These are phyloP conservation scores for Backusella westeae DNA, from an alignment of 192 early-diverging fungal genomes.

Conservation along the genomic window DNA sequence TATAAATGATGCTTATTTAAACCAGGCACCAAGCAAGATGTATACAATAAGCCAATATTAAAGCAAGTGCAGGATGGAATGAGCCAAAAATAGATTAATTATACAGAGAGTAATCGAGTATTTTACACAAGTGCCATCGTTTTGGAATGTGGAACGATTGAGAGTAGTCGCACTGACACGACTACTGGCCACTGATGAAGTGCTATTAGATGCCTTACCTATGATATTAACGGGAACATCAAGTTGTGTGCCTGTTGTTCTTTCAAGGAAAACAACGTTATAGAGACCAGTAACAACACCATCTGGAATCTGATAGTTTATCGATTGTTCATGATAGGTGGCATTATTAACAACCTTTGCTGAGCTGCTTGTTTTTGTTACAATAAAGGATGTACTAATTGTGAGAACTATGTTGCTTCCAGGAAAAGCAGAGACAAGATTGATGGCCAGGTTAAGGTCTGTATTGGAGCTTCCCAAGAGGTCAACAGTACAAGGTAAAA, in stretches of 20 bases:
- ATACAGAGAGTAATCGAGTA: neutral
- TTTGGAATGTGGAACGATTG: neutral
- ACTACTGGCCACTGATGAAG: neutral
- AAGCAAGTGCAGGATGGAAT: neutral
- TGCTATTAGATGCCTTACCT: neutral
- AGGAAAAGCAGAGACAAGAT: neutral
- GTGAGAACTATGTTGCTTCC: neutral
- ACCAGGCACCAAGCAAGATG: too few relatives aligned
- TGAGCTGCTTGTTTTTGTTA: slow-evolving; percentile 4
- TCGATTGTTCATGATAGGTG: slow-evolving; percentile 23
- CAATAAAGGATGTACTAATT: slow-evolving; percentile 18
- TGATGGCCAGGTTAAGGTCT: slow-evolving; percentile 25
- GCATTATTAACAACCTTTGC: slow-evolving; percentile 5
- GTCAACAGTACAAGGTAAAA: slow-evolving; percentile 19
- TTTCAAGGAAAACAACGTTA: slow-evolving; percentile 19
- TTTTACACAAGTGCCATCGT: neutral
- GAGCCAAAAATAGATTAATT: neutral
- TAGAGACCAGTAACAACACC: slow-evolving; percentile 14
- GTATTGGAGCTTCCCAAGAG: neutral
- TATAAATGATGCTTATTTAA: too few relatives aligned
- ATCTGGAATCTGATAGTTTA: slow-evolving; percentile 18
- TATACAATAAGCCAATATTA: neutral
- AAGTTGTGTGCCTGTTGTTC: neutral
- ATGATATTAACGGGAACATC: slow-evolving; percentile 12
- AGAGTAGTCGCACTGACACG: neutral